Evolutionary conservation across 805 yeast species (phyloP).

Genomic region (Zygosaccharomyces pseudorouxii): DNA sequence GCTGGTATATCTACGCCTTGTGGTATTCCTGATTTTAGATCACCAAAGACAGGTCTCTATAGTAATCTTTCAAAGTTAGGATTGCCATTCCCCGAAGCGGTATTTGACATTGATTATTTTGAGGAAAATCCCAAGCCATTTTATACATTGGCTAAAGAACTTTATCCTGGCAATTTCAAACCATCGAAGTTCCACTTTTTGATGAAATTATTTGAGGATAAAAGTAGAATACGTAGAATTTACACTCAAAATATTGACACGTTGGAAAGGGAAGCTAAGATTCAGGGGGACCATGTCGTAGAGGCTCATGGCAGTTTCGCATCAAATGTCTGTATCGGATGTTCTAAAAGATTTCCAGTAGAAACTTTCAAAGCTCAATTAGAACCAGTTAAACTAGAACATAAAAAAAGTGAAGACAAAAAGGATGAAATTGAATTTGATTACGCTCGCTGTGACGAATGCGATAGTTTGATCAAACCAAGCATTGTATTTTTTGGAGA

Average conservation of each 20-base stretch:
- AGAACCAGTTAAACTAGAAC: constrained; percentile 18
- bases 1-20: constrained; percentile 94
- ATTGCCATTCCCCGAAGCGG: constrained; percentile 92
- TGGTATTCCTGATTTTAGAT: constrained; percentile 93
- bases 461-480: constrained; percentile 81
- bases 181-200: constrained; percentile 83
- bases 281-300: constrained; percentile 56
- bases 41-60: constrained; percentile 86
- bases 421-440: constrained; percentile 17
- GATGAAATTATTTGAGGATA: constrained; percentile 61
- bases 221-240: constrained; percentile 57
- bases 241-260: constrained; percentile 95
- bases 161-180: constrained; percentile 80
- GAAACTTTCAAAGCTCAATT: constrained; percentile 43
- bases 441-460: constrained; percentile 50
- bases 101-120: constrained; percentile 84
- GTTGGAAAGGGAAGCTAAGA: constrained; percentile 79
- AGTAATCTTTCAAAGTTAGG: constrained; percentile 68
- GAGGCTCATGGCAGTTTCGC: constrained; percentile 98
- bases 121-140: constrained; percentile 75
- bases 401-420: constrained; percentile 20
- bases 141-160: constrained; percentile 74
- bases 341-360: constrained; percentile 50
- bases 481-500: constrained; percentile 96
- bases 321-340: constrained; percentile 73